Evolutionary conservation across 495 filamentous ascomycete genomes (phyloP), one percentile per base, ranked within the genome.

Genomic region (Tuber brumale): DNA sequence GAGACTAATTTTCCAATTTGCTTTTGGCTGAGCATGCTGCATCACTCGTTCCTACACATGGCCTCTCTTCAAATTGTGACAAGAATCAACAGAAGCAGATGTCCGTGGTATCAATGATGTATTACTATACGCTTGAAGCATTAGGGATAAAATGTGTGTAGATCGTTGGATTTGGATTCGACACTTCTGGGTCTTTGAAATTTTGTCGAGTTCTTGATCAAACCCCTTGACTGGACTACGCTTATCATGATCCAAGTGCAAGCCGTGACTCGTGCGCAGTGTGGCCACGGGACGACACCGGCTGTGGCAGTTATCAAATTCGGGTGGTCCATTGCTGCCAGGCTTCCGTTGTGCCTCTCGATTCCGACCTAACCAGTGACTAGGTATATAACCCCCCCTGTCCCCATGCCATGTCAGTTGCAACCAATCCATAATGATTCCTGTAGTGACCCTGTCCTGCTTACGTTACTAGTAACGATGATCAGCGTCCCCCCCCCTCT

Each of bases 131-230:
- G 48, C 8, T 48, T 48, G 45, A 23, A 48, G 19, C 19, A 21
- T 48, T 18, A 48, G 48, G 48, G 48, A 57, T n/a, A 57, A 9
- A 12, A 39, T 39, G 37, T 10, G 48, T 23, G 48, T 57, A 23
- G 48, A 57, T 57, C 48, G 48, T n/a, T 57, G 48, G 48, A 23
- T 57, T 57, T 57, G 48, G 48, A 57, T 57, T 57, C 48, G 48
- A 10, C 48, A 12, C 23, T n/a, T 57, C 48, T 57, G 12, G 12
- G 12, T n/a, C 23, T 12, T 57, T n/a, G 48, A 45, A 45, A 39
- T 39, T 39, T 39, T 39, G 1, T 39, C 3, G 37, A 2, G 37
- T 39, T 39, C 37, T 39, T 39, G 37, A 39, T 39, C 37, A 39
- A 39, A 39, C 37, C 37, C 37, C 37, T 39, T 45, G 41, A 45